These are phyloP conservation scores for Aureobasidium musti DNA, from an alignment of 2,329 filamentous ascomycete genomes.

Conservation along the genomic window DNA sequence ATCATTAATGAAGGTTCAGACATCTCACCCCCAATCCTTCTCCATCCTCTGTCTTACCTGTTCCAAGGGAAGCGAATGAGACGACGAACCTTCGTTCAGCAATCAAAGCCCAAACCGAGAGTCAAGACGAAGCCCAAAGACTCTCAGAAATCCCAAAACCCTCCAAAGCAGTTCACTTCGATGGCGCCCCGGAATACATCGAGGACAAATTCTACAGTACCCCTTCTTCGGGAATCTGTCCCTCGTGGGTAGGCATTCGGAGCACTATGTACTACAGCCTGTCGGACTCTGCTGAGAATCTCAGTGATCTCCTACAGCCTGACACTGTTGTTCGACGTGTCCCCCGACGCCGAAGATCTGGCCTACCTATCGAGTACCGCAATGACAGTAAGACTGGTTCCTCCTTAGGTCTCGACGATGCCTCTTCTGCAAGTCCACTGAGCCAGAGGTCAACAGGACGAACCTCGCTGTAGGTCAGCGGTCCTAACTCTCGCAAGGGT, in stretches of 20 bases:
- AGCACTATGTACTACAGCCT: conserved; percentile 14
- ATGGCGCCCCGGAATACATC: conserved; percentile 29
- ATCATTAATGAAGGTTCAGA: conserved; percentile 25
- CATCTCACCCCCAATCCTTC: background rate
- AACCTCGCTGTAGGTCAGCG: conserved; percentile 39
- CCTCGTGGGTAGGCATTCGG: conserved; percentile 23
- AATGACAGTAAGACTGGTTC: conserved; percentile 4
- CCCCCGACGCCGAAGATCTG: conserved; percentile 1
- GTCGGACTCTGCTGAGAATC: conserved; percentile 21
- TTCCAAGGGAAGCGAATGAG: conserved; percentile 1
- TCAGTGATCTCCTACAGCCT: conserved; percentile 5
- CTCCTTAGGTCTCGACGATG: background rate
- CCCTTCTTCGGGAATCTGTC: background rate
- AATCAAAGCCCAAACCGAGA: conserved; percentile 7
- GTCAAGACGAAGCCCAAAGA: conserved; percentile 6
- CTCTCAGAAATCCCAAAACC: background rate
- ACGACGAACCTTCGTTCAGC: background rate
- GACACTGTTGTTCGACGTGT: background rate
- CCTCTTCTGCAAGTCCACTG: conserved; percentile 34
- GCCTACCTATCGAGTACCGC: background rate
- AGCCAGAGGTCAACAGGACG: conserved; percentile 41
- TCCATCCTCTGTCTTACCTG: background rate
- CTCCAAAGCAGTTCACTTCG: conserved; percentile 27
- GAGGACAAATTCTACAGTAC: background rate
- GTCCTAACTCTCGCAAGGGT: background rate